These are phyloP conservation scores for Curvularia hawaiiensis DNA, from an alignment of 2,329 filamentous ascomycete species.

Conservation along the genomic window DNA sequence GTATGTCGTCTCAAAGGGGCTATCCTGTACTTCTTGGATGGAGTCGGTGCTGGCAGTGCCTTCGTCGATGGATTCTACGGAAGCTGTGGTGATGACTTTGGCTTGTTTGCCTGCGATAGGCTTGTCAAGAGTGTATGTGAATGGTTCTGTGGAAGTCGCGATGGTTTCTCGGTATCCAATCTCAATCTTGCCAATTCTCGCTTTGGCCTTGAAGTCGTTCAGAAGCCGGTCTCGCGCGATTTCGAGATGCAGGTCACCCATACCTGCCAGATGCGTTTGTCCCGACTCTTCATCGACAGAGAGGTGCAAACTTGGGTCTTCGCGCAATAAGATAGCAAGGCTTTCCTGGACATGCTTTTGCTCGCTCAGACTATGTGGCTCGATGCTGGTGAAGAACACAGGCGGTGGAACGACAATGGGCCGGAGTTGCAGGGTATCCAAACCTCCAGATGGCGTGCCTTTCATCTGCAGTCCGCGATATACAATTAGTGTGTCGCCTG, in stretches of 20 bases:
- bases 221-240: conserved; percentile 88
- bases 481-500: conserved; percentile 87
- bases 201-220: conserved; percentile 87
- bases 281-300: conserved; percentile 86
- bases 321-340: conserved; percentile 77
- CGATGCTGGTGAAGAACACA: conserved; percentile 95
- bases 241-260: conserved; percentile 95
- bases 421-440: conserved; percentile 79
- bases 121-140: conserved; percentile 73
- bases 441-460: conserved; percentile 67
- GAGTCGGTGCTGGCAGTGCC: conserved; percentile 26
- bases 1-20: conserved; percentile 37
- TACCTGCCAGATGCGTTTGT: conserved; percentile 90
- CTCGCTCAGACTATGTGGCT: conserved; percentile 76
- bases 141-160: conserved; percentile 60
- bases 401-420: conserved; percentile 90
- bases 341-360: conserved; percentile 80
- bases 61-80: conserved; percentile 64
- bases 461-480: conserved; percentile 67
- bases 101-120: conserved; percentile 80
- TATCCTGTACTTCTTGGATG: conserved; percentile 34
- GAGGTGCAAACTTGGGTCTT: conserved; percentile 91
- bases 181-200: conserved; percentile 84
- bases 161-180: conserved; percentile 93
- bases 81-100: conserved; percentile 75